These are phyloP conservation scores for Limonium bicolor DNA, from an alignment of 148 eudicot genomes.

Conservation along the genomic window DNA sequence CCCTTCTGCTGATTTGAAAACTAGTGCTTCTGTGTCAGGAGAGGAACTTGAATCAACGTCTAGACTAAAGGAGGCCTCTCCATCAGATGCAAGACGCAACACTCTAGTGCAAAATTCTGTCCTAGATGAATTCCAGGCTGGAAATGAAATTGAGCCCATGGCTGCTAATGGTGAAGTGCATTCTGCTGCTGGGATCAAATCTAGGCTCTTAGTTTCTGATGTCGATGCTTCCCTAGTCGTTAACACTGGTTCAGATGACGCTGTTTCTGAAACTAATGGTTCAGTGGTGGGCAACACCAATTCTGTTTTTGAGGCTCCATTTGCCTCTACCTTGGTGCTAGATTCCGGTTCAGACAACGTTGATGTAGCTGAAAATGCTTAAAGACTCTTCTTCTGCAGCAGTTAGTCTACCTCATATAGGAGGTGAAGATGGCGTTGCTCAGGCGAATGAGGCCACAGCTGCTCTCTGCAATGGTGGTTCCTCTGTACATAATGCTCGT, in stretches of 20 bases:
- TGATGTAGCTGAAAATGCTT: too few relatives aligned
- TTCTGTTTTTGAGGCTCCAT: background rate
- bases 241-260: background rate
- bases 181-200: background rate
- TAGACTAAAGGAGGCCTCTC: slow-evolving; percentile 1
- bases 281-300: background rate
- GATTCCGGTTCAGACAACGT: background rate
- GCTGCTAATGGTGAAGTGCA: background rate
- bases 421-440: too few relatives aligned
- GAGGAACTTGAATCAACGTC: slow-evolving; percentile 3
- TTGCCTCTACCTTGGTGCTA: background rate
- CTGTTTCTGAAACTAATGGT: background rate
- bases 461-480: too few relatives aligned
- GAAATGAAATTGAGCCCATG: background rate
- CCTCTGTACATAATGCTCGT: too few relatives aligned
- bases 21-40: slow-evolving; percentile 8
- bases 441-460: too few relatives aligned
- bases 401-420: too few relatives aligned
- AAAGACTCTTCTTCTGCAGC: too few relatives aligned
- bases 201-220: background rate
- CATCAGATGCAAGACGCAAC: background rate
- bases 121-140: background rate
- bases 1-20: slow-evolving; percentile 10
- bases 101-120: background rate
- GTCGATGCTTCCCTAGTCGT: background rate